Percentiles rank a stretch among this genome's conserved stretches.
These are phyloP conservation scores for Fusarium sp. DNA, from an alignment of 2,329 filamentous ascomycete genomes.

Conservation along the genomic window DNA sequence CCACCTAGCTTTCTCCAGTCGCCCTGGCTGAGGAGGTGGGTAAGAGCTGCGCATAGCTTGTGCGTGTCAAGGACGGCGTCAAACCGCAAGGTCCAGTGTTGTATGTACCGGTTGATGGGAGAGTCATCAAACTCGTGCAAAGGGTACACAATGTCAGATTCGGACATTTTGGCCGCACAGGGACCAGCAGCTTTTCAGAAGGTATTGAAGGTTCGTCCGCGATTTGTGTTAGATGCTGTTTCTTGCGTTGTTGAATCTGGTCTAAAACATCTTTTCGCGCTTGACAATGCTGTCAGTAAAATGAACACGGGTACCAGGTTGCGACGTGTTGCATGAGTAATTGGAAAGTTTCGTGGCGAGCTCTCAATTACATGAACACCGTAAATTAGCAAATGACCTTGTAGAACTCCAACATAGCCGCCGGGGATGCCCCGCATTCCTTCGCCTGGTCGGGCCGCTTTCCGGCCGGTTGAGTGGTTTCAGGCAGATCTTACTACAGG, in stretches of 20 bases:
- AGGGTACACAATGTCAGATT: background rate
- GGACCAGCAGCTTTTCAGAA: background rate
- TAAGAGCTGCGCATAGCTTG: background rate
- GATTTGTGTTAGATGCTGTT: no score
- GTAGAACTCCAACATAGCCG: background rate
- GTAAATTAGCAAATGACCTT: background rate
- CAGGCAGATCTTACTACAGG: background rate
- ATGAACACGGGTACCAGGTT: no score
- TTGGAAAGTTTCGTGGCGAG: background rate
- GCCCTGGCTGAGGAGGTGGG: background rate
- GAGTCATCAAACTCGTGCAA: constrained; percentile 13
- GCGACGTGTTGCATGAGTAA: background rate
- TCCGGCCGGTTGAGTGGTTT: background rate
- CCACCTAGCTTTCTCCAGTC: constrained; percentile 11
- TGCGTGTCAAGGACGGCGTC: background rate
- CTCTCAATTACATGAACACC: background rate
- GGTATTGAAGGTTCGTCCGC: background rate
- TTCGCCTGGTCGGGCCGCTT: background rate
- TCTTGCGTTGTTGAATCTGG: no score
- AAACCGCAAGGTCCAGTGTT: constrained; percentile 5
- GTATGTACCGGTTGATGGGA: constrained; percentile 5
- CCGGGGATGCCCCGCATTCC: background rate
- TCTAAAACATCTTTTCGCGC: no score
- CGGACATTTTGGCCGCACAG: fast-evolving
- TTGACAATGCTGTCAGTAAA: background rate